phyloP scores from a whole-genome alignment of 129 eudicot species.

The Flaveria bidentis region DNA sequence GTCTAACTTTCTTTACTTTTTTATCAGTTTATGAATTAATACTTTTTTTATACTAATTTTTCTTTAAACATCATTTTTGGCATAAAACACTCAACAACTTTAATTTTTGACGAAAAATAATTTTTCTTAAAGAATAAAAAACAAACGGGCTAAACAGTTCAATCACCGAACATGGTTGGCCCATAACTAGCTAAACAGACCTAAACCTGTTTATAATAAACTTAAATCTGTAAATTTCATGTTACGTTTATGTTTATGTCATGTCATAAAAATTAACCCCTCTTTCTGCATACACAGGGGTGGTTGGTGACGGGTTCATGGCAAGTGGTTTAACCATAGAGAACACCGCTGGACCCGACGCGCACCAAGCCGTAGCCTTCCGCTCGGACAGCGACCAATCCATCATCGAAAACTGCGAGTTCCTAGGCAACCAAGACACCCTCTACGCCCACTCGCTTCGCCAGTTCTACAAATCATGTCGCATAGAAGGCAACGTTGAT shows the following conservation, averaged over 20 bases:
- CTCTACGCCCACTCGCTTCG: conserved; percentile 68
- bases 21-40: too few relatives aligned
- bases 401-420: conserved; percentile 58
- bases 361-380: conserved; percentile 82
- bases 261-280: too few relatives aligned
- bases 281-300: conserved; percentile 32
- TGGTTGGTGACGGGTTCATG: conserved; percentile 61
- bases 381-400: conserved; percentile 63
- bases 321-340: conserved; percentile 56
- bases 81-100: not conserved
- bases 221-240: too few relatives aligned
- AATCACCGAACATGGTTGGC: too few relatives aligned
- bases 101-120: not conserved
- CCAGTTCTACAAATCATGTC: conserved; percentile 65
- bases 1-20: too few relatives aligned
- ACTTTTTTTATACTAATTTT: not conserved
- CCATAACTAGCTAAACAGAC: not conserved
- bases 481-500: conserved; percentile 65
- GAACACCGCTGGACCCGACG: conserved; percentile 76
- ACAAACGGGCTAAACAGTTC: too few relatives aligned
- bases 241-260: too few relatives aligned
- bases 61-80: not conserved
- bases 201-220: too few relatives aligned
- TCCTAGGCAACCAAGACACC: conserved; percentile 75
- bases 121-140: too few relatives aligned